Evolutionary conservation across 352 stramenopile species (phyloP).

Genomic region (Globisporangium spinosum): DNA sequence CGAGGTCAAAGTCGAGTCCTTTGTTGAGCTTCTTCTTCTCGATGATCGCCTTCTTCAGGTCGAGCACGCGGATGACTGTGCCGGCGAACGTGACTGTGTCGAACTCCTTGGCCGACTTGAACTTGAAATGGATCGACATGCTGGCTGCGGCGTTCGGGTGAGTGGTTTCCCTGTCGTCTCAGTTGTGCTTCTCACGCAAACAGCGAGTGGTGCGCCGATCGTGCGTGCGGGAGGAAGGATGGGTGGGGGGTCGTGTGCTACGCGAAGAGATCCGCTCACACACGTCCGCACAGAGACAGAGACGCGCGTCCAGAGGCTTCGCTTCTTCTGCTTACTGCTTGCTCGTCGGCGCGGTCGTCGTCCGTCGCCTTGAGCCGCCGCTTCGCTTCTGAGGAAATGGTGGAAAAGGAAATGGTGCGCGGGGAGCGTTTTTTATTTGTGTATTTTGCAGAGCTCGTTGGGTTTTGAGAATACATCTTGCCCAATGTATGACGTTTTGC

Average conservation of each 20-base stretch:
- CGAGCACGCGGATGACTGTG: slow-evolving; percentile 81
- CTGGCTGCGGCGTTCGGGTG: slow-evolving; percentile 58
- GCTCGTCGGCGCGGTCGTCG: background rate
- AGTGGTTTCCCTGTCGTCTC: background rate
- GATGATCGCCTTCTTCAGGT: slow-evolving; percentile 92
- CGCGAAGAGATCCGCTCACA: background rate
- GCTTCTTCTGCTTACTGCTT: background rate
- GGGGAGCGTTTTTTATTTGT: background rate
- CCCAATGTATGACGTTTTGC: background rate
- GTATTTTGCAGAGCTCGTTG: background rate
- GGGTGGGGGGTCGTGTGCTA: background rate
- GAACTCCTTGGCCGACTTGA: slow-evolving; percentile 89
- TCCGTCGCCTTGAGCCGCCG: background rate
- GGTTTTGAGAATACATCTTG: background rate
- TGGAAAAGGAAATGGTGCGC: background rate
- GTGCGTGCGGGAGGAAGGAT: background rate
- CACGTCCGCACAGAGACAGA: background rate
- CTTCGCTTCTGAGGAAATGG: background rate
- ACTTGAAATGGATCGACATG: slow-evolving; percentile 92
- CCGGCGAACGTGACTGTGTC: slow-evolving; percentile 84
- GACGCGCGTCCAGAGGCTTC: background rate
- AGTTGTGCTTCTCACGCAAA: background rate
- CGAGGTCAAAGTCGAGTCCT: slow-evolving; percentile 89
- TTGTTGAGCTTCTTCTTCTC: slow-evolving; percentile 92
- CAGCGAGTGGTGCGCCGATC: background rate